phyloP scores from a whole-genome alignment of 2,329 filamentous ascomycete species.

The Aspergillus fischeri region DNA sequence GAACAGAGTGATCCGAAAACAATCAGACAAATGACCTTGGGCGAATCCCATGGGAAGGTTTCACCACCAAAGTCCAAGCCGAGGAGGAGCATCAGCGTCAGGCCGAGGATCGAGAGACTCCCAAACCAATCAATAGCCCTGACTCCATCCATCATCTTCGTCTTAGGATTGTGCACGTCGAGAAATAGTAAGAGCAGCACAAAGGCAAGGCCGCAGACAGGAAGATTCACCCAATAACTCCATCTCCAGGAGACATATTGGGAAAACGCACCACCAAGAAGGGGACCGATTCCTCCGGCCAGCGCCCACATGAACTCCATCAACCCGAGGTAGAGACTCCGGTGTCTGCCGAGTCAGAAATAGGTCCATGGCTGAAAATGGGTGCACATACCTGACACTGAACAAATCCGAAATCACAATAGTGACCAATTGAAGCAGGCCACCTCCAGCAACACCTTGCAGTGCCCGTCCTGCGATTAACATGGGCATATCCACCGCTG shows the following conservation, averaged over 20 bases:
- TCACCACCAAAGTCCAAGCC: conserved; percentile 53
- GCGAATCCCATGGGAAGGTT: conserved; percentile 51
- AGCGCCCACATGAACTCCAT: conserved; percentile 54
- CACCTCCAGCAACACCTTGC: conserved; percentile 53
- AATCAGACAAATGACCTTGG: conserved; percentile 53
- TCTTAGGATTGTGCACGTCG: conserved; percentile 54
- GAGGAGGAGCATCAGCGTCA: conserved; percentile 50
- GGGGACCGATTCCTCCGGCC: conserved; percentile 50
- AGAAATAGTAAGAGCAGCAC: conserved; percentile 50
- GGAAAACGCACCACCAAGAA: conserved; percentile 51
- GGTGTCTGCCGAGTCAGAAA: conserved; percentile 26
- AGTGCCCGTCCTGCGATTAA: conserved; percentile 52
- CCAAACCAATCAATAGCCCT: conserved; percentile 54
- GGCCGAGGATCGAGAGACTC: conserved; percentile 48
- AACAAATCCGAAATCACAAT: conserved; percentile 56
- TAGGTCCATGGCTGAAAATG: neutral
- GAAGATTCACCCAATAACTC: conserved; percentile 55
- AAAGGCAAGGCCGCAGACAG: conserved; percentile 48
- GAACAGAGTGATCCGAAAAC: conserved; percentile 49
- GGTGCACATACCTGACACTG: conserved; percentile 37
- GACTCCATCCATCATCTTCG: conserved; percentile 46
- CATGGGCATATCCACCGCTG: conserved; percentile 46
- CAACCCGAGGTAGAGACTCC: conserved; percentile 49
- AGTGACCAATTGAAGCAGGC: conserved; percentile 49
- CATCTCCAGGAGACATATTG: conserved; percentile 47